phyloP scores from a whole-genome alignment of 352 stramenopile genomes.

The Pythium brachiatum region DNA sequence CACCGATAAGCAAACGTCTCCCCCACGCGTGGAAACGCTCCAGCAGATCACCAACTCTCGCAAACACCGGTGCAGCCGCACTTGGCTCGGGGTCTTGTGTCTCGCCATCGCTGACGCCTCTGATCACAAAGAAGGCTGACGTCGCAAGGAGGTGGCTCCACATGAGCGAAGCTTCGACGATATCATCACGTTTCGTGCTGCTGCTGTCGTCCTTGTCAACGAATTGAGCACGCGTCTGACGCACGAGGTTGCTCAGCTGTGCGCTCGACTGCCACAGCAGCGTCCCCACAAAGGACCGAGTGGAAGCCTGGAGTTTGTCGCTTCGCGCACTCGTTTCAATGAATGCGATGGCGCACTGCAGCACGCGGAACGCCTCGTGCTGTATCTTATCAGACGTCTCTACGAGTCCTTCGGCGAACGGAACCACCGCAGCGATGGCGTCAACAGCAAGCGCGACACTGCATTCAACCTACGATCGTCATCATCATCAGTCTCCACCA shows the following conservation, averaged over 20 bases:
- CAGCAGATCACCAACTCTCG: conserved; percentile 31
- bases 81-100: too few species aligned
- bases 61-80: background rate
- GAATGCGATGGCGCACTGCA: conserved; percentile 16
- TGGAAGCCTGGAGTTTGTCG: conserved; percentile 23
- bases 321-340: conserved; percentile 17
- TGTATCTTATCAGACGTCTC: conserved; percentile 13
- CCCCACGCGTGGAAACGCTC: conserved; percentile 38
- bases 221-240: conserved; percentile 17
- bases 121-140: conserved; percentile 5
- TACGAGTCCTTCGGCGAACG: conserved; percentile 8
- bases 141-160: conserved; percentile 11
- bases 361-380: conserved; percentile 18
- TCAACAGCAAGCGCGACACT: conserved; percentile 21
- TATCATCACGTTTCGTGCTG: background rate
- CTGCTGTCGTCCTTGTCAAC: conserved; percentile 3
- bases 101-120: conserved; percentile 1
- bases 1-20: conserved; percentile 12
- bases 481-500: background rate
- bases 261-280: conserved; percentile 16
- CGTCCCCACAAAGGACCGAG: conserved; percentile 18
- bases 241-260: conserved; percentile 15
- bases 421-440: conserved; percentile 17
- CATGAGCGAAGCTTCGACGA: background rate
- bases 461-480: conserved; percentile 17